Evolutionary conservation across 345 rosid species (phyloP).

Genomic region (Carallia brachiata): DNA sequence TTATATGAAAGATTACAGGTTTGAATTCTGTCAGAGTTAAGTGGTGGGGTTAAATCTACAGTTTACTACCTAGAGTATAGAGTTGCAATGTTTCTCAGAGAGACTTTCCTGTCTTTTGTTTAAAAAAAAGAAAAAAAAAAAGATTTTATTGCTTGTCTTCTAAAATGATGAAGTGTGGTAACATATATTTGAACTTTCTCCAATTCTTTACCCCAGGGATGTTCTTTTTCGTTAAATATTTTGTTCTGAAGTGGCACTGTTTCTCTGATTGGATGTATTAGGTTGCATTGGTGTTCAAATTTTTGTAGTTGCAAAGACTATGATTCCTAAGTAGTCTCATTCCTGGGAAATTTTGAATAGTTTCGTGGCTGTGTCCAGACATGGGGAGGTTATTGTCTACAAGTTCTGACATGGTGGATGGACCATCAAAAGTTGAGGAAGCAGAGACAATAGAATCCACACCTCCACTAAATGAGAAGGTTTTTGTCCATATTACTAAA

Average conservation of each 20-base stretch:
- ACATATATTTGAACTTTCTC: not conserved
- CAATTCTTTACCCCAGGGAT: not conserved
- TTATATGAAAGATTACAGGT: too few relatives aligned
- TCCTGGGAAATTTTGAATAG: conserved; percentile 11
- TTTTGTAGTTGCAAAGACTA: not conserved
- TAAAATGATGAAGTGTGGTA: not conserved
- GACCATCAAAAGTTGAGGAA: conserved; percentile 15
- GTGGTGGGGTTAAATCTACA: too few relatives aligned
- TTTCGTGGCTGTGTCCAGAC: conserved; percentile 7
- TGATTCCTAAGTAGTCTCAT: not conserved
- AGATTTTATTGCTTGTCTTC: too few relatives aligned
- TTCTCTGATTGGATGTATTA: not conserved
- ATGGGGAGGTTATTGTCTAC: conserved; percentile 28
- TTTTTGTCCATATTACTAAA: conserved; percentile 1
- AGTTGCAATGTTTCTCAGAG: too few relatives aligned
- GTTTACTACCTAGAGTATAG: too few relatives aligned
- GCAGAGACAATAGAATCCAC: conserved; percentile 10
- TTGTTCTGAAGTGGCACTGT: not conserved
- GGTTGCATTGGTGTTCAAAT: not conserved
- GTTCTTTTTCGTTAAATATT: not conserved
- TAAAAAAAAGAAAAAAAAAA: too few relatives aligned
- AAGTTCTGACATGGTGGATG: conserved; percentile 13
- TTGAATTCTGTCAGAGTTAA: too few relatives aligned
- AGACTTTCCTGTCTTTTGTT: too few relatives aligned
- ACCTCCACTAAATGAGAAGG: conserved; percentile 23